A percentile compares a stretch with the other conserved stretches of the same genome.
Conservation (phyloP, 2,329 filamentous ascomycete species). For the Iodosphaeria phyllophila region DNA sequence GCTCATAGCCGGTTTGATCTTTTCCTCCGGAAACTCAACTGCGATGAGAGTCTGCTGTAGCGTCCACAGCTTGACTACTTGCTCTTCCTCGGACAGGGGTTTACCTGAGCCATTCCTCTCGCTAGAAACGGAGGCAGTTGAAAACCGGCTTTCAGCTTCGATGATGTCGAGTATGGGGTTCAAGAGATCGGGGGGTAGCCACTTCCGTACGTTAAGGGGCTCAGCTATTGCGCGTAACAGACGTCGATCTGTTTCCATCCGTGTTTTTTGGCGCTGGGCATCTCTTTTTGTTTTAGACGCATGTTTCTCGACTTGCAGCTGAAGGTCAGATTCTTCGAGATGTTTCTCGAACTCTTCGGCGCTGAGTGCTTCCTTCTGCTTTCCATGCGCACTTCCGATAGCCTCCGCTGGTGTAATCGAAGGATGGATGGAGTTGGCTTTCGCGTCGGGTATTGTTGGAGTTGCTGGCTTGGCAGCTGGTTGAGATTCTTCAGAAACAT, state of each 20-base stretch:
- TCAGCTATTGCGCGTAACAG: slow-evolving; percentile 66
- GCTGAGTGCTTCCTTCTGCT: slow-evolving; percentile 30
- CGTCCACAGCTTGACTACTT: slow-evolving; percentile 68
- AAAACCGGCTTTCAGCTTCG: slow-evolving; percentile 42
- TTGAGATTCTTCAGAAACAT: slow-evolving; percentile 17
- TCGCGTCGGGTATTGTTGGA: slow-evolving; percentile 6
- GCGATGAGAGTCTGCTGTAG: slow-evolving; percentile 53
- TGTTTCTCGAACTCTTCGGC: slow-evolving; percentile 83
- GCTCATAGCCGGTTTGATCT: slow-evolving; percentile 44
- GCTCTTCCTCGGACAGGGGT: slow-evolving; percentile 54
- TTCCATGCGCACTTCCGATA: slow-evolving; percentile 6
- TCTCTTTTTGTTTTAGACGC: slow-evolving; percentile 64
- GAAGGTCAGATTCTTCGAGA: slow-evolving; percentile 77
- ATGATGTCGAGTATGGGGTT: slow-evolving; percentile 60
- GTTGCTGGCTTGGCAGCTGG: too few relatives aligned
- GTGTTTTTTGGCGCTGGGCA: slow-evolving; percentile 53
- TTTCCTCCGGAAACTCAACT: slow-evolving; percentile 46
- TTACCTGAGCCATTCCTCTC: slow-evolving; percentile 28
- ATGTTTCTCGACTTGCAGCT: slow-evolving; percentile 72
- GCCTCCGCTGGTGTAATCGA: slow-evolving; percentile 5
- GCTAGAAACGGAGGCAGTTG: slow-evolving; percentile 26
- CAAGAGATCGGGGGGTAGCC: slow-evolving; percentile 65
- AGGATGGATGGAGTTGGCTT: slow-evolving; percentile 8
- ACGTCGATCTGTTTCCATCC: slow-evolving; percentile 71
- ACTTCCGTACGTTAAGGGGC: slow-evolving; percentile 51